These are phyloP conservation scores for Melampsora larici-populina DNA, from an alignment of 1,284 basidiomycete genomes.

Conservation along the genomic window DNA sequence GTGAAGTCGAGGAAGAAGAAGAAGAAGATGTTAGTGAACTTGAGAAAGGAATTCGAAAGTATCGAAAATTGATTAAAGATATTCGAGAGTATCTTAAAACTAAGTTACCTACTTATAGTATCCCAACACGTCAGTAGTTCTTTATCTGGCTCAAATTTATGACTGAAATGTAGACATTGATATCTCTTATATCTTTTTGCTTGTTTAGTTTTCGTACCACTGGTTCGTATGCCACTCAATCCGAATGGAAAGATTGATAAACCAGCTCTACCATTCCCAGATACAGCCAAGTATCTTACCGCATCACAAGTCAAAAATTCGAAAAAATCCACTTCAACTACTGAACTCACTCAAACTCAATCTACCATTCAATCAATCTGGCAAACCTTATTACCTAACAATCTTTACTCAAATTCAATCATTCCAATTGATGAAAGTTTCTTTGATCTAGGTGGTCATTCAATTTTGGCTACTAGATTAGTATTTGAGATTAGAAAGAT, in stretches of 20 bases:
- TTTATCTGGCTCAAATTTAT: neutral
- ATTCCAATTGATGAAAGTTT: conserved; percentile 91
- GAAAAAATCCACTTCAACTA: conserved; percentile 48
- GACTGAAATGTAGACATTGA: conserved; percentile 9
- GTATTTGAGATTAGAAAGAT: conserved; percentile 94
- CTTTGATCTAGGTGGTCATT: conserved; percentile 98
- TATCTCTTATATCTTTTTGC: neutral
- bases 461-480: conserved; percentile 91
- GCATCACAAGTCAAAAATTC: conserved; percentile 51
- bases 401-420: conserved; percentile 60
- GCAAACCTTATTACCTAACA: conserved; percentile 75
- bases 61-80: conserved; percentile 83
- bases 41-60: conserved; percentile 71
- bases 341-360: conserved; percentile 67
- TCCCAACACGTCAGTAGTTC: conserved; percentile 68
- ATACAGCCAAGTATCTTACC: conserved; percentile 73
- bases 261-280: conserved; percentile 95
- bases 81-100: conserved; percentile 94
- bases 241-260: conserved; percentile 99
- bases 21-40: conserved; percentile 63
- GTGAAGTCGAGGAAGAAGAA: conserved; percentile 62
- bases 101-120: conserved; percentile 89
- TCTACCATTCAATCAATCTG: conserved; percentile 77
- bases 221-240: conserved; percentile 93
- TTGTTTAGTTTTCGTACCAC: conserved; percentile 81